Evolutionary conservation across 2,329 filamentous ascomycete species (phyloP).

Genomic region (Trichoderma sp.): DNA sequence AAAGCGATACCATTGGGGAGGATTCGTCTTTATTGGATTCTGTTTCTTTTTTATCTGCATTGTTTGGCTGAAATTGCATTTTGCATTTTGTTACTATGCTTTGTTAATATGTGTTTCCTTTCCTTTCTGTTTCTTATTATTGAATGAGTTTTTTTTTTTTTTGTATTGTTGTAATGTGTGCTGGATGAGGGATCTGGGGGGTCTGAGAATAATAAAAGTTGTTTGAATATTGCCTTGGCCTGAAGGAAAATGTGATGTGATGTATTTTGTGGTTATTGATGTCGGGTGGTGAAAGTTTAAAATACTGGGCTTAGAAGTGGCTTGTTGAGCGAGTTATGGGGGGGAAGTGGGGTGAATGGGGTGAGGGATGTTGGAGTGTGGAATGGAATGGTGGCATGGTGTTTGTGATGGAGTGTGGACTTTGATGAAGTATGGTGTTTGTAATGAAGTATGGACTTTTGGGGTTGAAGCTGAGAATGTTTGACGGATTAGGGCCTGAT

Average conservation of each 20-base stretch:
- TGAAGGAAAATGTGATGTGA: not conserved
- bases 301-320: not conserved
- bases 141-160: not conserved
- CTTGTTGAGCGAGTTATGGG: not conserved
- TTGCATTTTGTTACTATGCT: not conserved
- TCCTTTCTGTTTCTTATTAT: not conserved
- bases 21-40: not conserved
- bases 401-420: not conserved
- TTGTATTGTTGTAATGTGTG: not conserved
- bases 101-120: not conserved
- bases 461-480: not conserved
- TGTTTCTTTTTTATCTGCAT: not conserved
- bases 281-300: not conserved
- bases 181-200: not conserved
- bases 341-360: not conserved
- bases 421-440: too few species aligned
- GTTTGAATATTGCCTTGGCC: not conserved
- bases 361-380: not conserved
- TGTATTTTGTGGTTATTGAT: not conserved
- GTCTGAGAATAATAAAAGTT: not conserved
- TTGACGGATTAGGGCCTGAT: not conserved
- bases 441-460: not conserved
- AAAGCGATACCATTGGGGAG: conserved; percentile 7
- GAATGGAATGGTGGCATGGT: not conserved
- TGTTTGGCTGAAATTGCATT: not conserved